phyloP scores from a whole-genome alignment of 306 rosid genomes.

The Casuarina glauca region DNA sequence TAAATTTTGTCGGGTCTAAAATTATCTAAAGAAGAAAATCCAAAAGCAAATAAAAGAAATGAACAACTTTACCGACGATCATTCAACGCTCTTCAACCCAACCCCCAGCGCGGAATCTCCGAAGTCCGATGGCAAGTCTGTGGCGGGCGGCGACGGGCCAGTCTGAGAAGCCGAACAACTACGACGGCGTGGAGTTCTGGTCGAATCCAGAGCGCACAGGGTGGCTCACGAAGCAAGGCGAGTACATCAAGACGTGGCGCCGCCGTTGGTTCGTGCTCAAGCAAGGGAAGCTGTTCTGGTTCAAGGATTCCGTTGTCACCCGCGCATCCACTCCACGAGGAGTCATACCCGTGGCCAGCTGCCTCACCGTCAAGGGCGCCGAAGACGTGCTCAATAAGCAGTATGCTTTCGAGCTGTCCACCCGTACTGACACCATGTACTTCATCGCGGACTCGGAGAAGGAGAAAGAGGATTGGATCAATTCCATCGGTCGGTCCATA shows the following conservation, averaged over 20 bases:
- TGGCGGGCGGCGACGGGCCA: conserved; percentile 39
- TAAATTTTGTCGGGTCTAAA: background rate
- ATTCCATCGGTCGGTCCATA: conserved; percentile 52
- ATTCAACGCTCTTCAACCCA: background rate
- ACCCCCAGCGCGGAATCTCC: background rate
- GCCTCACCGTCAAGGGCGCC: conserved; percentile 42
- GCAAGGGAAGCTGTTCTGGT: conserved; percentile 46
- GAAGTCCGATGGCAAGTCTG: conserved; percentile 24
- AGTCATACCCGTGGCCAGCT: conserved; percentile 34
- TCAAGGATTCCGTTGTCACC: conserved; percentile 28
- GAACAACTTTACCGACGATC: background rate
- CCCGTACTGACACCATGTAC: conserved; percentile 40
- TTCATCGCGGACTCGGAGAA: conserved; percentile 44
- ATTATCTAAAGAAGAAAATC: background rate
- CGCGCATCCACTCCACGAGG: conserved; percentile 28
- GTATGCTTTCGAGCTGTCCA: conserved; percentile 43
- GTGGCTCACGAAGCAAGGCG: conserved; percentile 41
- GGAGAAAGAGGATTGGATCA: conserved; percentile 50
- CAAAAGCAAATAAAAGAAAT: background rate
- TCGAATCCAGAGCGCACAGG: conserved; percentile 37
- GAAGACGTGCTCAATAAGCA: conserved; percentile 37
- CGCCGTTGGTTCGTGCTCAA: conserved; percentile 47
- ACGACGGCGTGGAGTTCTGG: conserved; percentile 39
- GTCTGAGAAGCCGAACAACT: conserved; percentile 18
- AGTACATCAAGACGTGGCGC: conserved; percentile 43